Conservation (phyloP, 2,329 filamentous ascomycete genomes). For the Alternaria sp. region DNA sequence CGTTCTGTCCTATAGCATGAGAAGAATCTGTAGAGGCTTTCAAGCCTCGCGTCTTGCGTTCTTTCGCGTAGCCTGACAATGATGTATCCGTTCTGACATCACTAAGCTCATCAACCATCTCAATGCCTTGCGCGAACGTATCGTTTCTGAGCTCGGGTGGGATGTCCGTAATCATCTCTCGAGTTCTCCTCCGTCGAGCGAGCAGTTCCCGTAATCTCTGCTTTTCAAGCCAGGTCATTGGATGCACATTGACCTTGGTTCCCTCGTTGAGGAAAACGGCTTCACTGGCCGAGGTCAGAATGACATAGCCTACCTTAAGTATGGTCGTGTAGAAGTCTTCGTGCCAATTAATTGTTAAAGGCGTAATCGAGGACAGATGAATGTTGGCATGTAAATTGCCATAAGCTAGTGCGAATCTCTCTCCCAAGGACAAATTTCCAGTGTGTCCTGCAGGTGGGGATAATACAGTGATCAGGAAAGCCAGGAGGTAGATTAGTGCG, state of each 20-base stretch:
- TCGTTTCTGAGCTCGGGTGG: constrained; percentile 56
- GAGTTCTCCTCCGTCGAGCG: constrained; percentile 52
- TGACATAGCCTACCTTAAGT: constrained; percentile 83
- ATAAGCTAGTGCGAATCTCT: constrained; percentile 76
- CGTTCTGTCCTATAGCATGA: constrained; percentile 49
- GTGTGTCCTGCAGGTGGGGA: constrained; percentile 65
- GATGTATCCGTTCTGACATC: constrained; percentile 41
- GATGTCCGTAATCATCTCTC: constrained; percentile 49
- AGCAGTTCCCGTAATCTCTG: constrained; percentile 82
- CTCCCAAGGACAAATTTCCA: constrained; percentile 57
- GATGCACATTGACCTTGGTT: constrained; percentile 73
- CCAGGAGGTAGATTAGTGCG: constrained; percentile 76
- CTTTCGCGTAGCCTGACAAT: constrained; percentile 68
- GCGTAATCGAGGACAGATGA: constrained; percentile 71
- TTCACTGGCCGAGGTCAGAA: constrained; percentile 92
- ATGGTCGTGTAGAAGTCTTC: constrained; percentile 97
- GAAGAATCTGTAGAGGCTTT: constrained; percentile 34
- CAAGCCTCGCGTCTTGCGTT: constrained; percentile 67
- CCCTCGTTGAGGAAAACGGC: constrained; percentile 96
- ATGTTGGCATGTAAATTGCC: constrained; percentile 92
- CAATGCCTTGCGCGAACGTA: constrained; percentile 48
- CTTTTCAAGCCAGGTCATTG: constrained; percentile 90
- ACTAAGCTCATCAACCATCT: constrained; percentile 48
- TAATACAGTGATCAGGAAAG: constrained; percentile 77
- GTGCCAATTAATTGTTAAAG: constrained; percentile 79